phyloP scores from a whole-genome alignment of 2,329 filamentous ascomycete species.

The Xylaria sp. region DNA sequence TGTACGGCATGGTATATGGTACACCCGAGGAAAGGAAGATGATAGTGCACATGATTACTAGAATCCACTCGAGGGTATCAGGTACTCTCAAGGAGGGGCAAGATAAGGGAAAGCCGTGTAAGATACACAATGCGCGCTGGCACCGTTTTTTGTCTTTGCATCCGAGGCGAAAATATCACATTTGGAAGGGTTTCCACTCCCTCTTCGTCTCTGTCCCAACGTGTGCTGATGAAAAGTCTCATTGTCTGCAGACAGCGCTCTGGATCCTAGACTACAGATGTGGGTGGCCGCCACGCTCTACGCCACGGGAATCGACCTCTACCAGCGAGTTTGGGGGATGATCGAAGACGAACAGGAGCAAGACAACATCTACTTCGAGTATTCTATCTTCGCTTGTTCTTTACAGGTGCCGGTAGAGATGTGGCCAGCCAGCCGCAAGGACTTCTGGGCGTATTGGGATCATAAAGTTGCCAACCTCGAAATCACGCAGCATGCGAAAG shows the following conservation, averaged over 20 bases:
- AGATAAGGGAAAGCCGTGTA: not conserved
- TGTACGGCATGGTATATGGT: slow-evolving; percentile 20
- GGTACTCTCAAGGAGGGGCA: not conserved
- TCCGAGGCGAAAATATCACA: not conserved
- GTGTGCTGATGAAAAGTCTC: not conserved
- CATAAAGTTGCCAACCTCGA: not conserved
- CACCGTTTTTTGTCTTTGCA: not conserved
- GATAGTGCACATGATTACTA: not conserved
- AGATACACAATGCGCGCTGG: not conserved
- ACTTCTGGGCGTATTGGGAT: not conserved
- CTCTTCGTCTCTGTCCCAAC: not conserved
- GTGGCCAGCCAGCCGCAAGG: not conserved
- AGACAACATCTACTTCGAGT: not conserved
- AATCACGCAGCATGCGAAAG: not conserved
- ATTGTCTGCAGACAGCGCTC: not conserved
- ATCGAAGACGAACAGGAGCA: not conserved
- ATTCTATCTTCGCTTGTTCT: not conserved
- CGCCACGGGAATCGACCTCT: slow-evolving; percentile 1
- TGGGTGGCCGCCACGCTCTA: slow-evolving; percentile 14
- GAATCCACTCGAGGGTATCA: not conserved
- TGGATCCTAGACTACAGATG: not conserved
- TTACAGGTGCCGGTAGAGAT: not conserved
- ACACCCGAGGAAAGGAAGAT: slow-evolving; percentile 14
- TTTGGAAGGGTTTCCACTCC: not conserved
- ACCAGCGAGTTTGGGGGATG: not conserved